A percentile compares a stretch with the other conserved stretches of the same genome.
These are phyloP conservation scores for Strobilomyces confusus DNA, from an alignment of 768 basidiomycete species.

Conservation along the genomic window DNA sequence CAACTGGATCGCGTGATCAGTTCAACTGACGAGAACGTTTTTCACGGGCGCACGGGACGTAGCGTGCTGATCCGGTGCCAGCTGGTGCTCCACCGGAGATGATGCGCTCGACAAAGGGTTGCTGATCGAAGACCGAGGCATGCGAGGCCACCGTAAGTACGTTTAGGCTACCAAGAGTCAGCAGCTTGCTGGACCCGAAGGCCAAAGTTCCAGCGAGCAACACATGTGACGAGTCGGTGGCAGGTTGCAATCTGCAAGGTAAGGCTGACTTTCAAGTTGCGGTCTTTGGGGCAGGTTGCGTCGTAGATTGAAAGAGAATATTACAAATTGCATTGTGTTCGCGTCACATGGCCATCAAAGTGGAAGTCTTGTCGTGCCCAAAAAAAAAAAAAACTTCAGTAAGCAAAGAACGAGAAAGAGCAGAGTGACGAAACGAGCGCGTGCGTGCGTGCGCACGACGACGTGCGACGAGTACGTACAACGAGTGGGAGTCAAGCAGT, in stretches of 20 bases:
- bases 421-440: background rate
- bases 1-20: background rate
- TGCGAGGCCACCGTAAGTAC: too few relatives aligned
- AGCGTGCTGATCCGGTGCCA: background rate
- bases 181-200: too few relatives aligned
- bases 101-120: too few relatives aligned
- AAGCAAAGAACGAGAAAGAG: background rate
- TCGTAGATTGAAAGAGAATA: background rate
- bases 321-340: slow-evolving; percentile 4
- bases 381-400: background rate
- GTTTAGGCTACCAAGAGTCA: too few relatives aligned
- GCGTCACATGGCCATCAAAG: background rate
- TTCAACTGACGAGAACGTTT: background rate
- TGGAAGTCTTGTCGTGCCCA: background rate
- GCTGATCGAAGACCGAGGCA: too few relatives aligned
- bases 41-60: background rate
- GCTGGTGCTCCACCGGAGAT: too few relatives aligned
- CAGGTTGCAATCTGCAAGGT: too few relatives aligned
- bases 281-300: too few relatives aligned
- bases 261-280: too few relatives aligned
- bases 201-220: too few relatives aligned
- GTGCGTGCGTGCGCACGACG: background rate
- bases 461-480: background rate
- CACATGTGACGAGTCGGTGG: too few relatives aligned
- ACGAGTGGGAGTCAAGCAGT: background rate